A percentile compares a stretch with the other conserved stretches of the same genome.
phyloP scores from a whole-genome alignment of 495 filamentous ascomycete genomes.

The Annulohypoxylon bovei region DNA sequence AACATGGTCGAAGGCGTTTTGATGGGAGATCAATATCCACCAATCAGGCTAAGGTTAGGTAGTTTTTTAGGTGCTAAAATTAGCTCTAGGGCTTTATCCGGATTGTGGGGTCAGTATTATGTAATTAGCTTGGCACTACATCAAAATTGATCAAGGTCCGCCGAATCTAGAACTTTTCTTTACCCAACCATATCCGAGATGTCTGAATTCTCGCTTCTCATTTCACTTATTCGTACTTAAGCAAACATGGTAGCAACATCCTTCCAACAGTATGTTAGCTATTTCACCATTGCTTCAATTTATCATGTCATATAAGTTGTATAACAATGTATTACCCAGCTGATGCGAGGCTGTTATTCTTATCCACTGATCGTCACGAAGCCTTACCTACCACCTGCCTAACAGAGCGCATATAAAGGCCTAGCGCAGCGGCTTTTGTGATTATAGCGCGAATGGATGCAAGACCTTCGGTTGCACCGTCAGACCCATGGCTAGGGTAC shows the following conservation, averaged over 20 bases:
- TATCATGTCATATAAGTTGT: neutral
- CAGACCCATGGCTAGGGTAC: neutral
- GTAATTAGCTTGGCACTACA: neutral
- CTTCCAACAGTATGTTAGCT: neutral
- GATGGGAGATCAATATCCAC: too few species aligned
- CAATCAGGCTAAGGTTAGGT: neutral
- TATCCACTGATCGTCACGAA: neutral
- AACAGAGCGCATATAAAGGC: neutral
- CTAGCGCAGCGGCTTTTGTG: neutral
- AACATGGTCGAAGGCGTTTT: too few species aligned
- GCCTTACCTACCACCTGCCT: conserved; percentile 5
- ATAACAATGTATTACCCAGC: neutral
- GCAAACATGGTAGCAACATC: neutral
- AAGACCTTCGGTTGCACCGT: neutral
- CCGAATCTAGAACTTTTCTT: neutral
- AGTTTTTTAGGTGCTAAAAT: neutral
- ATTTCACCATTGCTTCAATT: neutral
- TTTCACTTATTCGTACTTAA: neutral
- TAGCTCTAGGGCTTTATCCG: neutral
- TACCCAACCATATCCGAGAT: too few species aligned
- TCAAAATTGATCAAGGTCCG: neutral
- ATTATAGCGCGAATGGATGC: neutral
- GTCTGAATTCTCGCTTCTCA: neutral
- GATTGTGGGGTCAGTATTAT: neutral
- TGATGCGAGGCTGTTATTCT: neutral